A percentile compares a stretch with the other conserved stretches of the same genome.
phyloP scores from a whole-genome alignment of 2,329 filamentous ascomycete species.

The Sporothrix globosa region DNA sequence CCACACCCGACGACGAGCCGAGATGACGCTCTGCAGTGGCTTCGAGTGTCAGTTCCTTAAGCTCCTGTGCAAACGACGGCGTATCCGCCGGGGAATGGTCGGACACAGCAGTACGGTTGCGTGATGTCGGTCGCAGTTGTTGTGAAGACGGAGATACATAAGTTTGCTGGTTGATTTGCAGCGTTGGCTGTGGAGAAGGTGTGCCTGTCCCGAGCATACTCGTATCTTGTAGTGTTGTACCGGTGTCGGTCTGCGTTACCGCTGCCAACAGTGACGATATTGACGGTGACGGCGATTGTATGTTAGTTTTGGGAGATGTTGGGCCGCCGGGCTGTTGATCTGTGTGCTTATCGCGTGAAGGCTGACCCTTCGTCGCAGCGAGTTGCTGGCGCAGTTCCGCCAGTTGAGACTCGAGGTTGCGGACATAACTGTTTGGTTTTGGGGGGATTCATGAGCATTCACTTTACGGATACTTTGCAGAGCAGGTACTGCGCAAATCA shows the following conservation, averaged over 20 bases:
- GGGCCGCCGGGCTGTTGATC: background rate
- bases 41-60: constrained; percentile 48
- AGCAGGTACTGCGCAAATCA: too few relatives aligned
- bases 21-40: constrained; percentile 51
- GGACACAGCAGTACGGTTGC: background rate
- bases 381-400: constrained; percentile 15
- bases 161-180: background rate
- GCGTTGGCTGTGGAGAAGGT: background rate
- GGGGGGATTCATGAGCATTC: too few relatives aligned
- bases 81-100: constrained; percentile 10
- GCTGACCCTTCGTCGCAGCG: background rate
- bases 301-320: background rate
- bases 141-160: background rate
- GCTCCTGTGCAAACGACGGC: constrained; percentile 42
- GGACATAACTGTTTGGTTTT: constrained; percentile 30
- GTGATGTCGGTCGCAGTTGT: background rate
- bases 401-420: constrained; percentile 28
- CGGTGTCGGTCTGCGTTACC: background rate
- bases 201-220: background rate
- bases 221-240: background rate
- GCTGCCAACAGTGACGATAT: background rate
- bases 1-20: constrained; percentile 50
- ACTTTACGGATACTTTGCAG: too few relatives aligned
- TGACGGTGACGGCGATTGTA: background rate
- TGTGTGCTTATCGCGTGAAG: background rate